Evolutionary conservation across 139 green algal species (phyloP).

Genomic region (Cymbomonas tetramitiformis): DNA sequence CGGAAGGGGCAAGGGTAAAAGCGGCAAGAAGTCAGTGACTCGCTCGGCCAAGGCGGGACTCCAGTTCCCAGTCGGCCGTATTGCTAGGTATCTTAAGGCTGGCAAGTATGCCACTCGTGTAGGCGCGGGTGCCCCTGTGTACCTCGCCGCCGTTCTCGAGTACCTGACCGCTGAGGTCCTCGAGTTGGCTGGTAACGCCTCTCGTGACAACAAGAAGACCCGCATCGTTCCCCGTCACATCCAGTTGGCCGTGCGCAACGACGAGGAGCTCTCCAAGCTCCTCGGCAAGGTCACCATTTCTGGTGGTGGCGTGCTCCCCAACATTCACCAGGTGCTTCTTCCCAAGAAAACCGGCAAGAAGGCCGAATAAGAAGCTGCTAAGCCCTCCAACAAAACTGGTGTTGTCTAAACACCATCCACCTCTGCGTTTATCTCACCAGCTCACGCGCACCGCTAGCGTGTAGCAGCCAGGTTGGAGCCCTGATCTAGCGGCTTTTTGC

Average conservation of each 20-base stretch:
- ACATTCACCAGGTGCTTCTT: slow-evolving; percentile 74
- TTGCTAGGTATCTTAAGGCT: slow-evolving; percentile 69
- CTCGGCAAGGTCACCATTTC: slow-evolving; percentile 63
- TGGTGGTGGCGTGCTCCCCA: slow-evolving; percentile 63
- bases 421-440: too few relatives aligned
- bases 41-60: slow-evolving; percentile 72
- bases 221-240: slow-evolving; percentile 49
- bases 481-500: too few relatives aligned
- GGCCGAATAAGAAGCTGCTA: too few relatives aligned
- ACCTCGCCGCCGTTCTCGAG: slow-evolving; percentile 64
- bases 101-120: slow-evolving; percentile 62
- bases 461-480: too few relatives aligned
- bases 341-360: too few relatives aligned
- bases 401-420: too few relatives aligned
- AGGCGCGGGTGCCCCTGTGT: slow-evolving; percentile 51
- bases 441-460: too few relatives aligned
- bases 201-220: slow-evolving; percentile 69
- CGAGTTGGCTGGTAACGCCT: slow-evolving; percentile 52
- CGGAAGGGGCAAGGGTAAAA: slow-evolving; percentile 50
- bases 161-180: slow-evolving; percentile 69
- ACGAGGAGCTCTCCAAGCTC: slow-evolving; percentile 46
- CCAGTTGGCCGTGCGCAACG: slow-evolving; percentile 42
- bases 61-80: slow-evolving; percentile 72
- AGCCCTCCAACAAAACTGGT: too few relatives aligned
- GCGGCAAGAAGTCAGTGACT: slow-evolving; percentile 59